Evolutionary conservation across 2,329 filamentous ascomycete genomes (phyloP).

Genomic region (Coniosporium tulheliwenetii): DNA sequence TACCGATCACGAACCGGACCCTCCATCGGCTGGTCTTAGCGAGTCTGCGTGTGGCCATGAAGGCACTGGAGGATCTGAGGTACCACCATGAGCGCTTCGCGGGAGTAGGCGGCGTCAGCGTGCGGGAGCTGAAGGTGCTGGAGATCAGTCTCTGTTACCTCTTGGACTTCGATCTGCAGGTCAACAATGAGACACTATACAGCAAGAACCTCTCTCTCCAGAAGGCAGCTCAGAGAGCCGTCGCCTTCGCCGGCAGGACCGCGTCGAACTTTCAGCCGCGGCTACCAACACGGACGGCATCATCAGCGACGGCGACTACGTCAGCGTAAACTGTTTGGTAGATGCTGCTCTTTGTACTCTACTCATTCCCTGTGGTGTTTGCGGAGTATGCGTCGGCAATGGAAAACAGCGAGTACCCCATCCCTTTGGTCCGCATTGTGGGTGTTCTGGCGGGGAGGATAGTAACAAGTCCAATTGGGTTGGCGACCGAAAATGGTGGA

Average conservation of each 20-base stretch:
- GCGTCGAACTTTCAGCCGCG: slow-evolving; percentile 15
- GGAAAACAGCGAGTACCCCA: no score
- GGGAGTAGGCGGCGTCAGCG: slow-evolving; percentile 75
- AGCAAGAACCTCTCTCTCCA: slow-evolving; percentile 18
- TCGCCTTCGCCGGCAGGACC: slow-evolving; percentile 16
- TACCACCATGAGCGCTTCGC: slow-evolving; percentile 76
- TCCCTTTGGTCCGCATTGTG: no score
- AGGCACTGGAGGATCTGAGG: slow-evolving; percentile 82
- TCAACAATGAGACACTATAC: slow-evolving; percentile 17
- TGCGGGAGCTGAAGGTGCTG: slow-evolving; percentile 62
- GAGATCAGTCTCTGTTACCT: slow-evolving; percentile 61
- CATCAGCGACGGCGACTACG: slow-evolving; percentile 1
- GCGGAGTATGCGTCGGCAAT: no score
- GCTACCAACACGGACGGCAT: slow-evolving; percentile 7
- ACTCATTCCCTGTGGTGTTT: background rate
- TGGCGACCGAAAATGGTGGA: no score
- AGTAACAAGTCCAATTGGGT: no score
- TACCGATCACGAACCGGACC: slow-evolving; percentile 70
- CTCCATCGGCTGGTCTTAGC: slow-evolving; percentile 77
- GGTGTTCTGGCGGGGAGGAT: no score
- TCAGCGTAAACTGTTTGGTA: background rate
- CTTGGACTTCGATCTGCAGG: slow-evolving; percentile 61
- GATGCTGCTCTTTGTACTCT: background rate
- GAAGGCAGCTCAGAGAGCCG: slow-evolving; percentile 20
- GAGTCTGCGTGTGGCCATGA: slow-evolving; percentile 76